Percentiles rank a stretch among this genome's conserved stretches.
Conservation (phyloP, 371 early-diverging fungal species). For the Mortierella sp. region DNA sequence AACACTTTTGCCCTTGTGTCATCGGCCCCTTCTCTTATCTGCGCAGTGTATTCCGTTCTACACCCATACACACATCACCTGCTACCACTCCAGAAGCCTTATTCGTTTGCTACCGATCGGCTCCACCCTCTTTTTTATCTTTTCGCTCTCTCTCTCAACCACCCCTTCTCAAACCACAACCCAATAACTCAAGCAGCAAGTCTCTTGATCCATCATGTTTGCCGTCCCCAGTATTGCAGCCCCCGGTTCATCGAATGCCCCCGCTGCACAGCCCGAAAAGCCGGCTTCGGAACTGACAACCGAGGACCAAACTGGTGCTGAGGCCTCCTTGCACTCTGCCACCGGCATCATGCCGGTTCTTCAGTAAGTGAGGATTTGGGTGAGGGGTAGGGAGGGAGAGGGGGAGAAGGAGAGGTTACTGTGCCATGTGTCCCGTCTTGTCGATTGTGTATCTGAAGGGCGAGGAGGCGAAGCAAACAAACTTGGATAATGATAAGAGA, state of each 20-base stretch:
- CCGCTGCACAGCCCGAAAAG: conserved; percentile 30
- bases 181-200: not conserved
- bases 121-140: not conserved
- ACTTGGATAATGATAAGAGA: too few species aligned
- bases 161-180: not conserved
- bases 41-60: not conserved
- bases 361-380: conserved; percentile 71
- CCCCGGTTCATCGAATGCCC: conserved; percentile 32
- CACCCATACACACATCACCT: not conserved
- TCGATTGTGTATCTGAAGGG: too few species aligned
- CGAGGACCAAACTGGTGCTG: conserved; percentile 47
- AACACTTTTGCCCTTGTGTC: not conserved
- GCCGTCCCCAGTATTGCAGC: conserved; percentile 44
- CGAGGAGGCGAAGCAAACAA: too few species aligned
- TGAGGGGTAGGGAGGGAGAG: too few species aligned
- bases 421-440: too few species aligned
- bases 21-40: too few species aligned
- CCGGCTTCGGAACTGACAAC: conserved; percentile 30
- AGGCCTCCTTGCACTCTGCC: conserved; percentile 68
- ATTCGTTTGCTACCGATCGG: not conserved
- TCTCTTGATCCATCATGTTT: conserved; percentile 36
- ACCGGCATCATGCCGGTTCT: conserved; percentile 85
- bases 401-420: too few species aligned
- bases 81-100: not conserved
- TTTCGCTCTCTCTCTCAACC: not conserved